Percentiles rank a stretch among this genome's conserved stretches.
These are phyloP conservation scores for Lavandula angustifolia DNA, from an alignment of 257 asterid species.

Conservation along the genomic window DNA sequence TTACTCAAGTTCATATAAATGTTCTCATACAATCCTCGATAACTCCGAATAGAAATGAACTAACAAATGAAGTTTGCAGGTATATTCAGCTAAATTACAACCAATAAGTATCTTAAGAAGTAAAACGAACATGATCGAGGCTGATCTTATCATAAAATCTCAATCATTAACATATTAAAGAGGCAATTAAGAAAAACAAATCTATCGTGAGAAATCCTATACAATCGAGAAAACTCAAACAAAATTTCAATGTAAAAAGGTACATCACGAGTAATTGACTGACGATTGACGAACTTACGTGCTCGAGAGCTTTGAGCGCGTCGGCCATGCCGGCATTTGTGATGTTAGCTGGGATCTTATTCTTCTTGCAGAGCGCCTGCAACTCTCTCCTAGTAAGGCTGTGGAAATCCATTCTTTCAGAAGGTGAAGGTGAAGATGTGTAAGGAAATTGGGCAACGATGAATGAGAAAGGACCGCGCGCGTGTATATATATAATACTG, in stretches of 20 bases:
- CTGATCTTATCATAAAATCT: not conserved
- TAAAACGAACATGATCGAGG: not conserved
- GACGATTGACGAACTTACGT: slow-evolving; percentile 42
- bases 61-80: no score
- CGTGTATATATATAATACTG: slow-evolving; percentile 28
- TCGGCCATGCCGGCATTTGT: slow-evolving; percentile 77
- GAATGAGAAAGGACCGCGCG: not conserved
- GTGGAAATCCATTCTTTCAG: slow-evolving; percentile 59
- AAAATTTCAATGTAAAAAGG: no score
- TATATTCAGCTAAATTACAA: not conserved
- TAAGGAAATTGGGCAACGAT: slow-evolving; percentile 14
- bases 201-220: no score
- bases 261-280: no score
- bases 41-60: no score
- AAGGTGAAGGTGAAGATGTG: not conserved
- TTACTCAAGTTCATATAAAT: not conserved
- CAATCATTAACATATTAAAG: no score
- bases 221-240: no score
- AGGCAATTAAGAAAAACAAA: no score
- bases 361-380: slow-evolving; percentile 74
- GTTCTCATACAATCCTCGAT: no score
- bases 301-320: slow-evolving; percentile 58
- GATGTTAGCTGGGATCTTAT: slow-evolving; percentile 70
- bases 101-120: not conserved
- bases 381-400: slow-evolving; percentile 65